Base-by-base conservation (phyloP, 2,329 filamentous ascomycete genomes). In the Fusarium sp. region DNA sequence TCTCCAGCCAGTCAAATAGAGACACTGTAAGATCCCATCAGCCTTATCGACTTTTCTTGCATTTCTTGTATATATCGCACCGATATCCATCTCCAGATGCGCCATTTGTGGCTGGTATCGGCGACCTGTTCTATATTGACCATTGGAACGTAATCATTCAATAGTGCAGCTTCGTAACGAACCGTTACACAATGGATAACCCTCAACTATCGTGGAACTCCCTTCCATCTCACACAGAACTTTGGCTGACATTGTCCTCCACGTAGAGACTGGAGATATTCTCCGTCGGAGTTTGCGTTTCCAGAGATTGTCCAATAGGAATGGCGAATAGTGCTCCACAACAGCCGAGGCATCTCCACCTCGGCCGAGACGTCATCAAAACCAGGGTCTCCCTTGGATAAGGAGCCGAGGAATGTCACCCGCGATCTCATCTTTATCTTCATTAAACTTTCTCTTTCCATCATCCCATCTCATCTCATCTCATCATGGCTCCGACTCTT, bases 401-500 rank as follows among this genome's bases (percentile, higher is more conserved):
- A 24, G 43, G 43, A 24, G 20, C 45, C 24, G 48, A 52, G 48
- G 48, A 8, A 52, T 31, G 27, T 20, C 18, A 29, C 18, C 18
- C 20, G 5, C 27, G 18, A 18, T 29, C 16, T 27, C 48, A 52
- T 31, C 10, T 52, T 31, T 16, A 29, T 37, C 6, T 18, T 58
- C 14, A n/a, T 35, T 11, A 13, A 13, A 35, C 41, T 22, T 14
- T 48, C 14, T 18, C 33, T 18, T 29, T 20, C 10, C 18, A 29
- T 52, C 43, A 37, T 33, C 24, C 10, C 7, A 29, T 29, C 7
- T 29, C 20, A 14, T 33, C 31, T 18, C 16, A 3, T 10, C 10
- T 8, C 1, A 18, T 11, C 5, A 80, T 78, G 77, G 31, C 67
- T 0, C 31, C 33, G 7, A 65, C 65, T 2, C 20, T 80, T 2